phyloP scores from a whole-genome alignment of 2,329 filamentous ascomycete genomes.

The Diaporthe capsici region DNA sequence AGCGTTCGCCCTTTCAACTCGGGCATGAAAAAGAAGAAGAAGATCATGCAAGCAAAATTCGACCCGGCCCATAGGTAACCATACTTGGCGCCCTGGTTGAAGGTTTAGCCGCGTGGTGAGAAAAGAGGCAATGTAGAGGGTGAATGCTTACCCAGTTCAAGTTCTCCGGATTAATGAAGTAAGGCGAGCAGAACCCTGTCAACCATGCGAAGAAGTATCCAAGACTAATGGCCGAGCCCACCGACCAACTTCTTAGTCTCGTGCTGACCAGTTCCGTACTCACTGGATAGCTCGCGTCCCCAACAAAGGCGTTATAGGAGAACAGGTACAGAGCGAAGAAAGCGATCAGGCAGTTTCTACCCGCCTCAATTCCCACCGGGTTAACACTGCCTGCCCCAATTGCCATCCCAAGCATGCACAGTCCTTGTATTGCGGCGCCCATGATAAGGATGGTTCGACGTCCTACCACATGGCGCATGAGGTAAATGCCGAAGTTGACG shows the following conservation, averaged over 20 bases:
- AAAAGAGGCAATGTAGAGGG: background rate
- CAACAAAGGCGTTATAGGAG: slow-evolving; percentile 55
- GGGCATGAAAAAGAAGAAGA: slow-evolving; percentile 51
- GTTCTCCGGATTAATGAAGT: slow-evolving; percentile 60
- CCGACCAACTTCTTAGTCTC: slow-evolving; percentile 60
- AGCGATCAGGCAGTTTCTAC: slow-evolving; percentile 53
- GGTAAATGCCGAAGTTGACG: slow-evolving; percentile 63
- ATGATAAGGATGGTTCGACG: slow-evolving; percentile 62
- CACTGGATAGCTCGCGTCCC: slow-evolving; percentile 57
- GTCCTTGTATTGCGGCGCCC: slow-evolving; percentile 58
- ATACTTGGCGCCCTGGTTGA: slow-evolving; percentile 56
- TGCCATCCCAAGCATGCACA: slow-evolving; percentile 61
- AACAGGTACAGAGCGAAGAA: slow-evolving; percentile 54
- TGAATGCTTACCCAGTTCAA: slow-evolving; percentile 54
- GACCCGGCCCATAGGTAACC: slow-evolving; percentile 59
- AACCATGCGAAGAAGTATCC: slow-evolving; percentile 64
- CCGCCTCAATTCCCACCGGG: slow-evolving; percentile 44
- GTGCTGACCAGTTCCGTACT: slow-evolving; percentile 50
- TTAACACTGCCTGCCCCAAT: slow-evolving; percentile 48
- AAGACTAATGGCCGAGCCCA: slow-evolving; percentile 63
- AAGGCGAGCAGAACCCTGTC: slow-evolving; percentile 60
- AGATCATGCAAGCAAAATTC: slow-evolving; percentile 49
- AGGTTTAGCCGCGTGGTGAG: background rate
- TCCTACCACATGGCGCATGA: slow-evolving; percentile 62
- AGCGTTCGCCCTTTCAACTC: slow-evolving; percentile 51